phyloP scores from a whole-genome alignment of 2,329 filamentous ascomycete species.

The Botrytis sinoallii region DNA sequence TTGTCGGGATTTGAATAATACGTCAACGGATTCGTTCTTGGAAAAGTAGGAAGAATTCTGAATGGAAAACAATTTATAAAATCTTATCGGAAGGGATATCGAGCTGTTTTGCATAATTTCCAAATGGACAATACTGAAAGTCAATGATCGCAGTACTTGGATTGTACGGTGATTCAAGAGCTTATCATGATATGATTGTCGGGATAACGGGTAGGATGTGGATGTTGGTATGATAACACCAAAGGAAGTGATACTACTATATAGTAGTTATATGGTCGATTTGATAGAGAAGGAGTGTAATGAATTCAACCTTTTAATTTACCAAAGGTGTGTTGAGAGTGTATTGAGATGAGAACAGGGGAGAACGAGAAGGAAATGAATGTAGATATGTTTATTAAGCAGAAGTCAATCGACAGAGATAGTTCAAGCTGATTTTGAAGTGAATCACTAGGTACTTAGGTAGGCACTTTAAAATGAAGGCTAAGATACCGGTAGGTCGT shows the following conservation, averaged over 20 bases:
- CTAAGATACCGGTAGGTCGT: neutral
- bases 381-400: neutral
- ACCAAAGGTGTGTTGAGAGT: neutral
- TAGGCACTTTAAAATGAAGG: neutral
- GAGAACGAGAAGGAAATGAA: neutral
- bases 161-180: neutral
- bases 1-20: constrained; percentile 9
- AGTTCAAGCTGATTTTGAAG: neutral
- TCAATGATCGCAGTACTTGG: neutral
- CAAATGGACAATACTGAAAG: neutral
- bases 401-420: neutral
- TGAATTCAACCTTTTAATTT: neutral
- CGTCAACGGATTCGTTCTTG: constrained; percentile 10
- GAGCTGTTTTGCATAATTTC: constrained; percentile 4
- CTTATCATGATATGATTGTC: constrained; percentile 10
- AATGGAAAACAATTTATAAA: neutral
- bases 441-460: neutral
- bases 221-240: neutral
- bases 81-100: constrained; percentile 1
- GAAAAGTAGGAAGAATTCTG: neutral
- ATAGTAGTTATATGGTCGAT: neutral
- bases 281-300: neutral
- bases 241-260: neutral
- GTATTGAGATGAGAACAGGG: no score
- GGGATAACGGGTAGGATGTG: neutral